These are phyloP conservation scores for Kalanchoe fedtschenkoi DNA, from an alignment of 164 flowering plant genomes.

Conservation along the genomic window DNA sequence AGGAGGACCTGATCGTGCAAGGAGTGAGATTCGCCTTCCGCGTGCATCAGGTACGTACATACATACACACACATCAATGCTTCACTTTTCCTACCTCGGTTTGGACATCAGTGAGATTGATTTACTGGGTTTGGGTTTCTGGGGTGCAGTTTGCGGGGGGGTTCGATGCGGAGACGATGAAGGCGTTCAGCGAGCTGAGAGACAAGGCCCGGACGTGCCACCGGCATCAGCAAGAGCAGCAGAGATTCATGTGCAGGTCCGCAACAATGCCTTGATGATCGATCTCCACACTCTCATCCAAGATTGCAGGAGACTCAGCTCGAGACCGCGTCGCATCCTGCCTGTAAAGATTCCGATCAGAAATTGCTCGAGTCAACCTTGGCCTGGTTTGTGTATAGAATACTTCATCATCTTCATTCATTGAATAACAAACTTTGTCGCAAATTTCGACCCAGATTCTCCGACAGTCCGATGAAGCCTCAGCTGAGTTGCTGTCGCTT, in stretches of 20 bases:
- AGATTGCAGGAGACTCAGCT: constrained; percentile 46
- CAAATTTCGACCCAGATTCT: too few relatives aligned
- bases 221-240: constrained; percentile 30
- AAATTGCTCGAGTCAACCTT: too few relatives aligned
- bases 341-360: too few relatives aligned
- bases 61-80: not conserved
- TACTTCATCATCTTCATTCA: too few relatives aligned
- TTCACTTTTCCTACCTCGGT: too few relatives aligned
- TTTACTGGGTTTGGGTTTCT: not conserved
- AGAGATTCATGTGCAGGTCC: constrained; percentile 51
- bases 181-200: constrained; percentile 81
- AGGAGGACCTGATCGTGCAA: constrained; percentile 82
- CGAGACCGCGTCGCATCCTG: constrained; percentile 24
- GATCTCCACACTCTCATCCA: not conserved
- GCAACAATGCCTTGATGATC: constrained; percentile 40
- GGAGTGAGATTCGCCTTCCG: constrained; percentile 90
- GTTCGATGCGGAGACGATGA: constrained; percentile 91
- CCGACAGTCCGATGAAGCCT: too few relatives aligned
- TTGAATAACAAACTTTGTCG: too few relatives aligned
- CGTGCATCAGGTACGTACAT: constrained; percentile 97
- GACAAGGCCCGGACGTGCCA: constrained; percentile 66
- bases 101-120: not conserved
- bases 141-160: constrained; percentile 93
- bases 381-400: too few relatives aligned
- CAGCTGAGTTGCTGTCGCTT: too few relatives aligned